Evolutionary conservation across 495 filamentous ascomycete species (phyloP), one percentile per base, ranked within the genome.

Genomic region (Ramalina intermedia): DNA sequence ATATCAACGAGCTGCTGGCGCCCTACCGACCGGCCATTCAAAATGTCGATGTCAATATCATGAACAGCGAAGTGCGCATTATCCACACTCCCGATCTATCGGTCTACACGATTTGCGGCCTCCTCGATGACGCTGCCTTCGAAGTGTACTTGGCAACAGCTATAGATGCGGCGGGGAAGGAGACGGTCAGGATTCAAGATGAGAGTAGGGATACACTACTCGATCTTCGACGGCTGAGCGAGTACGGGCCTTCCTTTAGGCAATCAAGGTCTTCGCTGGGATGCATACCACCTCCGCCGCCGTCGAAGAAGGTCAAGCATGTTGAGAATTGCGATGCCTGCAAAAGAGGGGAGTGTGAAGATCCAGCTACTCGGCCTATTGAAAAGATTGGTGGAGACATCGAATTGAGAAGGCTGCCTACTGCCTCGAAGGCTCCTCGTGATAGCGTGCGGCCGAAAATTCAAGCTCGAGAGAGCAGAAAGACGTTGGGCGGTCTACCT

Each of bases 261-360:
- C 39, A 9, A 17, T 12, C 50, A 41, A 38, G 37, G 21, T 20
- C 41, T 11, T 13, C 42, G 29, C 20, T 59, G 7, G 27, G 50
- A 0, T 36, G 60, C n/a, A 50, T 63, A 44, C 46, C 55, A 21
- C 46, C 58, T 18, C 63, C 60, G 6, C 56, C 61, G 29, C 47
- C 50, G 5, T 55, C 43, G 29, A 48, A 55, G 45, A 50, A 59
- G 12, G 62, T 59, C 17, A 47, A 51, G 43, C 69, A 73, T 45
- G 51, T 72, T 46, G 65, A 65, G 47, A 72, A 71, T 24, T 74
- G 71, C 45, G 66, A 70, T 51, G 70, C 68, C n/a, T 74, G 71
- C 57, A 56, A 59, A 45, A 65, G 67, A 36, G 70, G 72, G 52
- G 62, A 37, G 13, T 50, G 13, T 16, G 16, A 27, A 18, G 44